phyloP scores from a whole-genome alignment of 192 early-diverging fungal species.

The Funneliformis mosseae region DNA sequence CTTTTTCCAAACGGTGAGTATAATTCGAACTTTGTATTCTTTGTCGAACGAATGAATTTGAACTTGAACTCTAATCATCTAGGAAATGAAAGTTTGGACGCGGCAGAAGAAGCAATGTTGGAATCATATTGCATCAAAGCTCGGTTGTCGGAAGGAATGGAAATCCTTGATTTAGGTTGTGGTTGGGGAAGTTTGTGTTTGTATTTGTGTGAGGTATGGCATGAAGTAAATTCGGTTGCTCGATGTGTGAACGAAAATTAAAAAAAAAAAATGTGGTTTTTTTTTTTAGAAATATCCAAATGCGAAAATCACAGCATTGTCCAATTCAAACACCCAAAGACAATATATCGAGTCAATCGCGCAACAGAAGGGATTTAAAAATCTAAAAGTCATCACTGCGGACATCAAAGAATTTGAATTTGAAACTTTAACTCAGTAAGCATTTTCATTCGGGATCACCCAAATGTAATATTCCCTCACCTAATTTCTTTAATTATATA shows the following conservation, averaged over 20 bases:
- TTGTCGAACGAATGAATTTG: not conserved
- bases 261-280: too few relatives aligned
- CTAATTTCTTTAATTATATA: slow-evolving; percentile 12
- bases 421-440: slow-evolving; percentile 24
- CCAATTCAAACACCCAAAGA: slow-evolving; percentile 62
- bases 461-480: not conserved
- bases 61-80: not conserved
- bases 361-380: slow-evolving; percentile 46
- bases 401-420: slow-evolving; percentile 58
- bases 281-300: slow-evolving; percentile 59
- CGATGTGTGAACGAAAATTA: not conserved
- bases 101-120: slow-evolving; percentile 65
- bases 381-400: slow-evolving; percentile 58
- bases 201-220: slow-evolving; percentile 55
- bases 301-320: slow-evolving; percentile 53
- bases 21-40: slow-evolving; percentile 6
- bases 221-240: not conserved
- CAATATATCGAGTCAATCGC: slow-evolving; percentile 50
- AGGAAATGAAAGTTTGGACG: slow-evolving; percentile 38
- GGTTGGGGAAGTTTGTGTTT: slow-evolving; percentile 65
- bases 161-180: slow-evolving; percentile 64
- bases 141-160: slow-evolving; percentile 55
- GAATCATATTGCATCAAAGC: slow-evolving; percentile 57
- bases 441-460: slow-evolving; percentile 14
- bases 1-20: slow-evolving; percentile 51